Evolutionary conservation across 371 early-diverging fungal genomes (phyloP).

Genomic region (Mortierella sp.): DNA sequence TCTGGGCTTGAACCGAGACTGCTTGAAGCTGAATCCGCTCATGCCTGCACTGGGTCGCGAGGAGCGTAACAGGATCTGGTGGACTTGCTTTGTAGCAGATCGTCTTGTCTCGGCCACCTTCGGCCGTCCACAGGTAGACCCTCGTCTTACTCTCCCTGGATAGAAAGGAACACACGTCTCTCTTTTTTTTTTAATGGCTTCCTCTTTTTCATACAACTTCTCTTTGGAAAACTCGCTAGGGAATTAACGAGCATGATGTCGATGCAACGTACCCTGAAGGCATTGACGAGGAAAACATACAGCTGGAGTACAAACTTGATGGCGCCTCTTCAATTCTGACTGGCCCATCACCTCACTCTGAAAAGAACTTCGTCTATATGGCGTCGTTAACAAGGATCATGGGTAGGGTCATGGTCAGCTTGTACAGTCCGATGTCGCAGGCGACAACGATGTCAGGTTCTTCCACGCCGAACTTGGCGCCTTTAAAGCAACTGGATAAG

Average conservation of each 20-base stretch:
- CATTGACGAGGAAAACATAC: constrained; percentile 29
- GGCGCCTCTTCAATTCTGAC: constrained; percentile 8
- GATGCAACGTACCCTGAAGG: constrained; percentile 41
- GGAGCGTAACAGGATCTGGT: constrained; percentile 67
- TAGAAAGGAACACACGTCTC: too few relatives aligned
- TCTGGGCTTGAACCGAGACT: constrained; percentile 66
- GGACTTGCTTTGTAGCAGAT: constrained; percentile 66
- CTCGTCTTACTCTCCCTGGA: too few relatives aligned
- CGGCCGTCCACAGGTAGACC: constrained; percentile 40
- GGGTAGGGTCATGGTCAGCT: constrained; percentile 30
- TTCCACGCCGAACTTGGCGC: constrained; percentile 18
- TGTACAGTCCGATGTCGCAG: constrained; percentile 28
- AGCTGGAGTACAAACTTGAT: constrained; percentile 23
- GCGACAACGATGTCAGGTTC: constrained; percentile 17
- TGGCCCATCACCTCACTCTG: constrained; percentile 22
- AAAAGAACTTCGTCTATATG: constrained; percentile 36
- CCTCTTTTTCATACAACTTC: background rate
- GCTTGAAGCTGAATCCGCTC: constrained; percentile 57
- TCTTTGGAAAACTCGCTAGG: constrained; percentile 11
- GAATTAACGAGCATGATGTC: constrained; percentile 39
- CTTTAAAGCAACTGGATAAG: constrained; percentile 27
- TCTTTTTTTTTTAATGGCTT: too few relatives aligned
- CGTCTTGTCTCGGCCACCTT: constrained; percentile 55
- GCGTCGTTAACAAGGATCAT: constrained; percentile 29
- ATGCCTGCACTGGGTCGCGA: constrained; percentile 63